Conservation (phyloP, 1,284 basidiomycete genomes). For the Ustilago nuda region DNA sequence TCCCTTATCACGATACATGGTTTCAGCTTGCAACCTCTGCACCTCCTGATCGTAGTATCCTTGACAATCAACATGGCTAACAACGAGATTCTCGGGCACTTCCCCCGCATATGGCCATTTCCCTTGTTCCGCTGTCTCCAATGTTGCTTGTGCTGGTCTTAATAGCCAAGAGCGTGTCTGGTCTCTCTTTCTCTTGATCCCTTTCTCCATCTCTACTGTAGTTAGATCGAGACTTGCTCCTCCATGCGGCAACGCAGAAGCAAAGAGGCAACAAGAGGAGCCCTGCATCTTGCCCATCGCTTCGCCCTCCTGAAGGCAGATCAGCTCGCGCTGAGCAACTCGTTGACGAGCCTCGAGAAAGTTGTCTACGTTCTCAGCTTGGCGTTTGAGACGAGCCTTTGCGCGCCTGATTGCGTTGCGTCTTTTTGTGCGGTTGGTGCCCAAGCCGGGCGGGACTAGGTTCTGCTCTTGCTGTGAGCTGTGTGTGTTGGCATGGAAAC, state of each 20-base stretch:
- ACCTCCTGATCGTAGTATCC: slow-evolving; percentile 21
- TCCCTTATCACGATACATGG: slow-evolving; percentile 3
- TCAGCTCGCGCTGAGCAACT: background rate
- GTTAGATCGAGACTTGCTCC: slow-evolving; percentile 16
- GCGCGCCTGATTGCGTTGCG: slow-evolving; percentile 49
- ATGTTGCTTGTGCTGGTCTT: background rate
- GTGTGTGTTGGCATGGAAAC: background rate
- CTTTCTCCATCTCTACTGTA: background rate
- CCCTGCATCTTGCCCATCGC: slow-evolving; percentile 9
- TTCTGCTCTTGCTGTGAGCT: too few species aligned
- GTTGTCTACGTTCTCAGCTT: slow-evolving; percentile 7
- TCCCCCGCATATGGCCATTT: slow-evolving; percentile 10
- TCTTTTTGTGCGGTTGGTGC: slow-evolving; percentile 47
- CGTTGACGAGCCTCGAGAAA: slow-evolving; percentile 15
- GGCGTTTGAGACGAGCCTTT: slow-evolving; percentile 11
- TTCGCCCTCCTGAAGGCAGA: slow-evolving; percentile 13
- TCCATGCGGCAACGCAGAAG: slow-evolving; percentile 17
- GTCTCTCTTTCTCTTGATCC: slow-evolving; percentile 19
- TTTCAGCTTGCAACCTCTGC: slow-evolving; percentile 2
- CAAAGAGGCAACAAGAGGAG: background rate
- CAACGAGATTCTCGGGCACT: slow-evolving; percentile 10
- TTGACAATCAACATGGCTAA: slow-evolving; percentile 32
- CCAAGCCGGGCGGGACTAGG: slow-evolving; percentile 43
- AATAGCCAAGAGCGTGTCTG: background rate
- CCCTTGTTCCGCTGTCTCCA: background rate